These are phyloP conservation scores for Fomitopsis pulvina DNA, from an alignment of 768 basidiomycete species.

Conservation along the genomic window DNA sequence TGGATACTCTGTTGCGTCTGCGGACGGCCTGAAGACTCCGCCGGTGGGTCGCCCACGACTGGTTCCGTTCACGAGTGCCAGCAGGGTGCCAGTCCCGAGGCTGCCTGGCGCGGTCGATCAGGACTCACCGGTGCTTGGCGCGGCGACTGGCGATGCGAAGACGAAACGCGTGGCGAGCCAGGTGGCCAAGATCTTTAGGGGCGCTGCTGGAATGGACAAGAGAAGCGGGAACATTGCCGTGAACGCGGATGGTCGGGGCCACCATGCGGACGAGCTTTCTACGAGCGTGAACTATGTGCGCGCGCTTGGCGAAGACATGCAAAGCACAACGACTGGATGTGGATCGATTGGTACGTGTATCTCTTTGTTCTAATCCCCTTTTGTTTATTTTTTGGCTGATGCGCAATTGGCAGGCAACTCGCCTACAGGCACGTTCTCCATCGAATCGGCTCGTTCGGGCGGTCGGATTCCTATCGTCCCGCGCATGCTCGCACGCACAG, in stretches of 20 bases:
- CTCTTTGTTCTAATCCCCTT: conserved; percentile 11
- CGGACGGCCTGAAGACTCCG: neutral
- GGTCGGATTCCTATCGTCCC: conserved; percentile 22
- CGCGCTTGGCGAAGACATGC: conserved; percentile 52
- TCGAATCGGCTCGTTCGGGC: conserved; percentile 38
- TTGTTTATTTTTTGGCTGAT: neutral
- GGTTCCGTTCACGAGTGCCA: conserved; percentile 65
- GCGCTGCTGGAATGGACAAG: conserved; percentile 13
- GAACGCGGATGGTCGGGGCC: conserved; percentile 23
- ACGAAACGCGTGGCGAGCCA: conserved; percentile 50
- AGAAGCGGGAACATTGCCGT: too few species aligned
- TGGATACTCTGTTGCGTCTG: conserved; percentile 31
- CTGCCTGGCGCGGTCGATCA: conserved; percentile 21
- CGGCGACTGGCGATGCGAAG: conserved; percentile 22
- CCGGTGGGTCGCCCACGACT: conserved; percentile 44
- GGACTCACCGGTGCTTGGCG: neutral
- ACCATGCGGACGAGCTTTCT: conserved; percentile 56
- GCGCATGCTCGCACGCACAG: conserved; percentile 46
- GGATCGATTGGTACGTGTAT: conserved; percentile 20
- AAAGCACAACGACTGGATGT: conserved; percentile 1
- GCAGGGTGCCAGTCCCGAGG: conserved; percentile 57
- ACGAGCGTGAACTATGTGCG: conserved; percentile 69
- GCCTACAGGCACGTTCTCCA: conserved; percentile 44
- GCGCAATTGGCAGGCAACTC: conserved; percentile 17
- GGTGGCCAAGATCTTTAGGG: conserved; percentile 51